Evolutionary conservation across 768 basidiomycete genomes (phyloP).

Genomic region (Mycena maculata): DNA sequence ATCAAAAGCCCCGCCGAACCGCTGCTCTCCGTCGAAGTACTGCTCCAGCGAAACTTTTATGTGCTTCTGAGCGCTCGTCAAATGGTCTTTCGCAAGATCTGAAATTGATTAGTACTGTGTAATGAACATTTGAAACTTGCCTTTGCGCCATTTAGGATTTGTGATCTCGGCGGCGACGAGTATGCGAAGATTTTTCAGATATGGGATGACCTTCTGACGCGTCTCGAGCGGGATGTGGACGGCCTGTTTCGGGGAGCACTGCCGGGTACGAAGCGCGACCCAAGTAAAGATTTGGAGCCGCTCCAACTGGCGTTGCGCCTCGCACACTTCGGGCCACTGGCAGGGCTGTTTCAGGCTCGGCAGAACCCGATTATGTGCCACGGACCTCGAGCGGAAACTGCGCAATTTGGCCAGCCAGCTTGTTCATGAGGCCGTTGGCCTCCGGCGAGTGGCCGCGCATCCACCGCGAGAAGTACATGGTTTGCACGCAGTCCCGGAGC

Average conservation of each 20-base stretch:
- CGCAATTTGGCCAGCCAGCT: conserved; percentile 14
- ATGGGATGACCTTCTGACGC: conserved; percentile 14
- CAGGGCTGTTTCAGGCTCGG: neutral
- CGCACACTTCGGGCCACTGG: conserved; percentile 26
- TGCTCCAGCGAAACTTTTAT: conserved; percentile 13
- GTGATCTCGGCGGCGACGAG: conserved; percentile 23
- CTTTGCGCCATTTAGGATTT: conserved; percentile 25
- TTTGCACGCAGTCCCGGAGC: conserved; percentile 15
- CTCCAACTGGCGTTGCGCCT: conserved; percentile 29
- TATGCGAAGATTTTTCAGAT: conserved; percentile 23
- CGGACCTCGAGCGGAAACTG: conserved; percentile 16
- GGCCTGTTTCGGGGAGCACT: conserved; percentile 22
- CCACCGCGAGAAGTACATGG: conserved; percentile 32
- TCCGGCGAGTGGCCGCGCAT: conserved; percentile 26
- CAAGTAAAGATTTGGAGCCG: conserved; percentile 14
- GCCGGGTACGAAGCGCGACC: conserved; percentile 24
- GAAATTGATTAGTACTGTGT: neutral
- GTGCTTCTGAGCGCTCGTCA: neutral
- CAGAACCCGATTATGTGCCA: neutral
- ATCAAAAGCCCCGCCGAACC: conserved; percentile 22
- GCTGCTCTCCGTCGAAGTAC: conserved; percentile 28
- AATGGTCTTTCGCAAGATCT: conserved; percentile 16
- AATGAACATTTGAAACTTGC: neutral
- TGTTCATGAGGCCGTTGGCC: conserved; percentile 17
- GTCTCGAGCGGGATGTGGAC: conserved; percentile 29